Base-by-base conservation (phyloP, 1,284 basidiomycete genomes). In the Boletus semigastroideus region DNA sequence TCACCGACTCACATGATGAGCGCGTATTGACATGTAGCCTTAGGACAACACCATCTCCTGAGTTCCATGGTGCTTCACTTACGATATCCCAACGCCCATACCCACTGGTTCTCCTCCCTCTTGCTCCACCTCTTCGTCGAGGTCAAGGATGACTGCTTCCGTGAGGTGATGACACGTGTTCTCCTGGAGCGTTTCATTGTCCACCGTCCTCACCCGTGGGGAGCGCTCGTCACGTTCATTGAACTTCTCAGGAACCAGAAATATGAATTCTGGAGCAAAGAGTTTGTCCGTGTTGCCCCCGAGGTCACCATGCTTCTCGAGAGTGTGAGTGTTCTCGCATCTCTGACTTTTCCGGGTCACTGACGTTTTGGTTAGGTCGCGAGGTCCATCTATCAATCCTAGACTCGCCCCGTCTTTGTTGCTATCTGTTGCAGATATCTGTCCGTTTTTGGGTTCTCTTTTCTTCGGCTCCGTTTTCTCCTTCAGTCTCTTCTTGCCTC, bases 161-260 rank as follows among this genome's bases (percentile, higher is more conserved):
- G 87, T 59, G 96, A 98, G 74, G 84, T 96, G 59, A 86, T 97
- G 75, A 89, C 92, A 38, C 89, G 90, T 53, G 92, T 97, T 28
- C 80, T 99, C 27, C 78, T 99, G 59, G 95, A 98, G 70, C 85
- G 96, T 36, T 90, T 98, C 72, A 84, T 98, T 53, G 94, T 94
- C 49, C 86, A 94, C 66, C 86, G 93, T 40, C 96, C 96, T 48
- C 95, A 98, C 65, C 94, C 96, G n/a, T 98, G 94, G 93, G 96
- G 95, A 53, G 85, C 94, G 40, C 74, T 98, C 56, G 85, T 93
- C 61, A 94, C 93, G 2, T 97, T 98, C 74, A 93, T 95, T 62
- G 93, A 97, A 74, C 74, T 96, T 54, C 80, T 95, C 47, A 82
- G 86, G 56, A 92, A 91, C 70, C 79, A 82, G 49, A 90, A 87